Conservation (phyloP, 768 basidiomycete genomes). For the Leucogyrophana mollusca region DNA sequence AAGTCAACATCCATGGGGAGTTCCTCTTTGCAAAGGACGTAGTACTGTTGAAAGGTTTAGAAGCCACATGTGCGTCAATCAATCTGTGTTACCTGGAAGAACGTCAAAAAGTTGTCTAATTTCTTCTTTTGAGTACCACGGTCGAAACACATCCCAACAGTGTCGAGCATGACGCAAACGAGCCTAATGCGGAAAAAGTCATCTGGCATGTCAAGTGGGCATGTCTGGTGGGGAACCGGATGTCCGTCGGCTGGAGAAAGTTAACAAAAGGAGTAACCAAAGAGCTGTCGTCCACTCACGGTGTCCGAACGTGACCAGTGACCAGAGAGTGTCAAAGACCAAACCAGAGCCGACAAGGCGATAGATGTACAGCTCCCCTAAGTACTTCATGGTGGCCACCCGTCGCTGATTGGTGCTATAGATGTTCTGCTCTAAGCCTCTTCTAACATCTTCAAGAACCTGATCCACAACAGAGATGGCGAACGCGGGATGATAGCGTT, state of each 20-base stretch:
- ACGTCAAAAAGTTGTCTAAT: slow-evolving; percentile 86
- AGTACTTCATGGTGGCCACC: slow-evolving; percentile 88
- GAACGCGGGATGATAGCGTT: slow-evolving; percentile 90
- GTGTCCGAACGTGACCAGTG: slow-evolving; percentile 92
- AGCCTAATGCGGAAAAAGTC: slow-evolving; percentile 95
- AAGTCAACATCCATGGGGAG: slow-evolving; percentile 99
- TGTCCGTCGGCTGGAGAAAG: slow-evolving; percentile 74
- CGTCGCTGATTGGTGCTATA: slow-evolving; percentile 95
- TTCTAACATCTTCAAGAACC: slow-evolving; percentile 87
- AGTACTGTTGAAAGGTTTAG: slow-evolving; percentile 49
- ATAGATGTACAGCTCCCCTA: slow-evolving; percentile 97
- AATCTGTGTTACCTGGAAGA: slow-evolving; percentile 74
- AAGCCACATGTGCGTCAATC: background rate
- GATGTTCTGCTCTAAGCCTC: slow-evolving; percentile 90
- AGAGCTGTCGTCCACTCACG: slow-evolving; percentile 52
- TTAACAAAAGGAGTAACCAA: slow-evolving; percentile 8
- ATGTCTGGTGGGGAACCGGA: slow-evolving; percentile 74
- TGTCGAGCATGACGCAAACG: slow-evolving; percentile 89
- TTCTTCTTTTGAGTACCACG: slow-evolving; percentile 90
- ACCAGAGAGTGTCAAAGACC: slow-evolving; percentile 94
- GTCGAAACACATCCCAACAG: slow-evolving; percentile 98
- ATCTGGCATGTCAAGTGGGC: slow-evolving; percentile 85
- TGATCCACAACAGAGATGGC: slow-evolving; percentile 89
- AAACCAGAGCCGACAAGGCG: slow-evolving; percentile 85
- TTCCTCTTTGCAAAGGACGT: slow-evolving; percentile 83